These are phyloP conservation scores for Syzygium jambos DNA, from an alignment of 345 rosid species.

Conservation along the genomic window DNA sequence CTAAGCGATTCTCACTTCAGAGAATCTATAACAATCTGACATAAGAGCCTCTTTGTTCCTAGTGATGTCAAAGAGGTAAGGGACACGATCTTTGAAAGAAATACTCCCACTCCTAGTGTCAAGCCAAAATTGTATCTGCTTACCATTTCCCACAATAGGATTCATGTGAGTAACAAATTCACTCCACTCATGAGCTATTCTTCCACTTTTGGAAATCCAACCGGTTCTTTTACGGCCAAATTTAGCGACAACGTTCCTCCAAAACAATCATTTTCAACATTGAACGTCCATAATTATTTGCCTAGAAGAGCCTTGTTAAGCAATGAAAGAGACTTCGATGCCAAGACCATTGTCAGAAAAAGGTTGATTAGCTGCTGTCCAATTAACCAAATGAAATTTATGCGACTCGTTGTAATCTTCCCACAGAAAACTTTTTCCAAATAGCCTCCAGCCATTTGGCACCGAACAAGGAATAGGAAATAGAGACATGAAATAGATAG, in stretches of 20 bases:
- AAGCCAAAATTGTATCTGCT: background rate
- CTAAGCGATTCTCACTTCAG: background rate
- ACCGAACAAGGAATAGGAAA: background rate
- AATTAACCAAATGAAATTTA: background rate
- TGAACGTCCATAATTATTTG: background rate
- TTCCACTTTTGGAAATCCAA: background rate
- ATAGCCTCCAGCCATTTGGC: background rate
- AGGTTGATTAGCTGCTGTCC: background rate
- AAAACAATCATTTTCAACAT: background rate
- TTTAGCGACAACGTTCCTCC: background rate
- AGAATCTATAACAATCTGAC: background rate
- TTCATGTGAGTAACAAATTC: background rate
- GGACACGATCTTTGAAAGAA: background rate
- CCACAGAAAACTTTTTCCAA: background rate
- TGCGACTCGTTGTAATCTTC: background rate
- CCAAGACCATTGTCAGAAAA: background rate
- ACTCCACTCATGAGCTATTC: background rate
- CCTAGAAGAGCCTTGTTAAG: background rate
- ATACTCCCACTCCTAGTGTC: background rate
- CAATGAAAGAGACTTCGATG: background rate
- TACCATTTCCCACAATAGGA: background rate
- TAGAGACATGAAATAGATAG: background rate
- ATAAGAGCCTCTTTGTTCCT: background rate
- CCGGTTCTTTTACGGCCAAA: background rate
- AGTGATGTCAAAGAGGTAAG: background rate